Base-by-base conservation (phyloP, 1,284 basidiomycete genomes). In the Abortiporus biennis region DNA sequence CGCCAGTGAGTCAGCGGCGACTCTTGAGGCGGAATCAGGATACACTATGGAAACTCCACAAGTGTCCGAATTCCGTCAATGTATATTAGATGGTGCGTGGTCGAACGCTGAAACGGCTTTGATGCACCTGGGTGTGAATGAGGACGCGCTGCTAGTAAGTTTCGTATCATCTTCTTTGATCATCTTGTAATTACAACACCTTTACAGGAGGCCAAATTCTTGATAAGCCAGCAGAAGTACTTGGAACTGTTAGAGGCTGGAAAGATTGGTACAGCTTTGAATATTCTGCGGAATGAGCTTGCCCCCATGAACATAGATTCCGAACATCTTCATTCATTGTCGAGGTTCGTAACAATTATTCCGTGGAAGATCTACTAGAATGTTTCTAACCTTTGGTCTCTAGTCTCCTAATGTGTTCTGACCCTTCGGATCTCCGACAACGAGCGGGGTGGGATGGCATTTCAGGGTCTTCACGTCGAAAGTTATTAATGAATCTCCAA, bases 181-280 rank as follows among this genome's bases (percentile, higher is more conserved):
- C 55, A 41, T 54, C 56, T 15, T 20, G 47, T 50, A 42, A 23
- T 20, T 42, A 8, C 27, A n/a, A 8, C 27, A 12, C 20, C 25
- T n/a, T 38, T 36, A 34, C 53, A 95, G 84, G 79, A 86, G 54
- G 84, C 89, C 16, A 82, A 75, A 49, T 96, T 95, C 63, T 69
- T 94, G 49, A 86, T 99, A 45, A 84, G 85, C 46, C 85, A 89
- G 65, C 95, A 99, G 73, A 94, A 96, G 66, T 99, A 97, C 62
- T 74, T 99, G 33, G 95, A 99, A 59, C 72, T 91, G n/a, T 72
- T 99, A 38, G 95, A 98, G 57, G 72, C 78, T 2, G 76, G 79
- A 47, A 84, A 85, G 63, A 86, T 82, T 9, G 88, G 89, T 41
- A 76, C 78, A 51, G 95, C 96, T 8, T 67, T 99, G 30, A 76